Evolutionary conservation across 1,139 yeast species (phyloP).

Genomic region (Suhomyces panamericanus): DNA sequence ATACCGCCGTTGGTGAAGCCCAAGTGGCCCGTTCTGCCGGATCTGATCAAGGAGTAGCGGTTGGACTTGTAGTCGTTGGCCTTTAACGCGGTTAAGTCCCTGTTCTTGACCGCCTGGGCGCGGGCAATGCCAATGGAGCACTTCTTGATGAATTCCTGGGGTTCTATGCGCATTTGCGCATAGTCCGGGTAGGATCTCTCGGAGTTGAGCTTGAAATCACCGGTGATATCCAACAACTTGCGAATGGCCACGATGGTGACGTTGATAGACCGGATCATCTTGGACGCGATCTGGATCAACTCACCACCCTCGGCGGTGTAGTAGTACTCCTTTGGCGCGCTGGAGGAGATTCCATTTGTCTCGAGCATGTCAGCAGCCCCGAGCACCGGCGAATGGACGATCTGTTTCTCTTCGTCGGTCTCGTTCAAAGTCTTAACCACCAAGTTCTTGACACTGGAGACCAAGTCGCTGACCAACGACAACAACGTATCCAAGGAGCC

Average conservation of each 20-base stretch:
- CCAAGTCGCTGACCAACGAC: constrained; percentile 64
- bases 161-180: constrained; percentile 54
- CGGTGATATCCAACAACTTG: constrained; percentile 51
- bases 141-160: constrained; percentile 58
- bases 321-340: constrained; percentile 37
- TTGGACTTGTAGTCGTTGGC: constrained; percentile 18
- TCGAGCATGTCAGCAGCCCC: constrained; percentile 2
- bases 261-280: constrained; percentile 61
- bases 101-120: constrained; percentile 31
- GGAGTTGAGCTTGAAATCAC: constrained; percentile 68
- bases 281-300: constrained; percentile 59
- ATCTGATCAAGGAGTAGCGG: constrained; percentile 62
- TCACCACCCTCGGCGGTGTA: constrained; percentile 69
- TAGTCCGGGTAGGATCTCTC: constrained; percentile 78
- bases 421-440: constrained; percentile 56
- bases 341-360: constrained; percentile 2
- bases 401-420: constrained; percentile 26
- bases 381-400: constrained; percentile 7
- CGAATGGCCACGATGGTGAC: constrained; percentile 47
- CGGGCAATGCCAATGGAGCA: constrained; percentile 65
- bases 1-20: constrained; percentile 61
- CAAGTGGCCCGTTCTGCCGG: constrained; percentile 55
- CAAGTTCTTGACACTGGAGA: constrained; percentile 60
- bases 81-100: constrained; percentile 22
- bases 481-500: constrained; percentile 57